A percentile compares a stretch with the other conserved stretches of the same genome.
Evolutionary conservation across 192 early-diverging fungal genomes (phyloP).

Genomic region (Coemansia sp.): DNA sequence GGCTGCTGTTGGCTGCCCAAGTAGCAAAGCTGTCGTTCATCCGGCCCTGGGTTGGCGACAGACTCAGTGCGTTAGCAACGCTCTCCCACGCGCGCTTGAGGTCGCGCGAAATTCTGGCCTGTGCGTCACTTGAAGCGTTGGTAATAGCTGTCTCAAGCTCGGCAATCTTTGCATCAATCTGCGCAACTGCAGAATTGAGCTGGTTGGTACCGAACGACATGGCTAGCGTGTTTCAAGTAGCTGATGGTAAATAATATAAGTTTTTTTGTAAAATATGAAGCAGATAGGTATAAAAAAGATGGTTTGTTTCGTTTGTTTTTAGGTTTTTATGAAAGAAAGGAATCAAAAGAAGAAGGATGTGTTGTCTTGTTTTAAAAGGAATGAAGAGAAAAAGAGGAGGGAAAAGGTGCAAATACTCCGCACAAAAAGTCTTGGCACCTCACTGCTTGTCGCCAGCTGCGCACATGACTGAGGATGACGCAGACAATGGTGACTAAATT

Average conservation of each 20-base stretch:
- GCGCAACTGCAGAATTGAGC: conserved; percentile 36
- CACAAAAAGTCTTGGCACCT: background rate
- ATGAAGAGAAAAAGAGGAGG: background rate
- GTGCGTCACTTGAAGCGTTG: conserved; percentile 36
- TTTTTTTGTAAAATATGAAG: too few relatives aligned
- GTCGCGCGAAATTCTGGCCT: conserved; percentile 41
- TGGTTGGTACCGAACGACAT: conserved; percentile 36
- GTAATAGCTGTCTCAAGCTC: conserved; percentile 38
- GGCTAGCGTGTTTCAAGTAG: background rate
- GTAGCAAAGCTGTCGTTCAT: conserved; percentile 14
- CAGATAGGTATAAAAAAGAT: background rate
- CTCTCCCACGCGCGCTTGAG: conserved; percentile 46
- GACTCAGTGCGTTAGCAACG: conserved; percentile 43
- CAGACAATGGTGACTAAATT: background rate
- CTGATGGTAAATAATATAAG: conserved; percentile 5
- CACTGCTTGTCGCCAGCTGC: background rate
- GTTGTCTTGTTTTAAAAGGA: background rate
- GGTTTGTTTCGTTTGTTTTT: background rate
- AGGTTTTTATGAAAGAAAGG: background rate
- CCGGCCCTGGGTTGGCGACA: conserved; percentile 21
- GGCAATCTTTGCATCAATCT: conserved; percentile 43
- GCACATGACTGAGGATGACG: conserved; percentile 11
- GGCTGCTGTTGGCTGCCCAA: conserved; percentile 42
- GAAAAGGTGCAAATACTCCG: background rate
- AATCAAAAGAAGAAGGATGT: conserved; percentile 1